Conservation (phyloP, 2,329 filamentous ascomycete species). For the Fusarium sp. region DNA sequence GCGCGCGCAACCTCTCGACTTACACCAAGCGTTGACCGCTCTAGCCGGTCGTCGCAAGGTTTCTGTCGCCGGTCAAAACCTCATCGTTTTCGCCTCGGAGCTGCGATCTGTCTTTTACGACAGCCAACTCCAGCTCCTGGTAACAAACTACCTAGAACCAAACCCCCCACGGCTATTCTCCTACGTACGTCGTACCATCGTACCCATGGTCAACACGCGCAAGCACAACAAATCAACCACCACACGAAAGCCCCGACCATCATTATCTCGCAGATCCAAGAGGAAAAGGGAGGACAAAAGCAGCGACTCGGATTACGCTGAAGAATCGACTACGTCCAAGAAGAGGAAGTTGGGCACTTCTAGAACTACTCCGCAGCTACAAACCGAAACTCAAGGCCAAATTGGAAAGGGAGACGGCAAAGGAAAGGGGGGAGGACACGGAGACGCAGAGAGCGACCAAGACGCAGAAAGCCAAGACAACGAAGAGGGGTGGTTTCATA, state of each 20-base stretch:
- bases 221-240: conserved; percentile 39
- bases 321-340: conserved; percentile 7
- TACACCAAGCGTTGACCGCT: conserved; percentile 49
- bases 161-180: conserved; percentile 17
- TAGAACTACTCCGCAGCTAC: not conserved
- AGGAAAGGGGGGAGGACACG: not conserved
- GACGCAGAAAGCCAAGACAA: not conserved
- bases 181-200: conserved; percentile 27
- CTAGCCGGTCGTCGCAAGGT: conserved; percentile 44
- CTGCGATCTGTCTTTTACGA: conserved; percentile 7
- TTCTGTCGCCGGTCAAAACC: conserved; percentile 14
- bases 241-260: conserved; percentile 29
- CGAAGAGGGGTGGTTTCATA: conserved; percentile 47
- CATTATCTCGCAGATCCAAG: conserved; percentile 36
- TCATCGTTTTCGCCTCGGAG: conserved; percentile 17
- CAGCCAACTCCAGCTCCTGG: conserved; percentile 12
- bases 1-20: conserved; percentile 48
- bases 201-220: conserved; percentile 51
- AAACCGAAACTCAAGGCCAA: not conserved
- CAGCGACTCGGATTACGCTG: conserved; percentile 10
- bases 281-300: conserved; percentile 14
- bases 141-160: conserved; percentile 6
- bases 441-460: not conserved
- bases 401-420: not conserved
- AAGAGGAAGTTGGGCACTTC: conserved; percentile 11